Base-by-base conservation (phyloP, 169 alveolate species). In the Plasmodium inui region DNA sequence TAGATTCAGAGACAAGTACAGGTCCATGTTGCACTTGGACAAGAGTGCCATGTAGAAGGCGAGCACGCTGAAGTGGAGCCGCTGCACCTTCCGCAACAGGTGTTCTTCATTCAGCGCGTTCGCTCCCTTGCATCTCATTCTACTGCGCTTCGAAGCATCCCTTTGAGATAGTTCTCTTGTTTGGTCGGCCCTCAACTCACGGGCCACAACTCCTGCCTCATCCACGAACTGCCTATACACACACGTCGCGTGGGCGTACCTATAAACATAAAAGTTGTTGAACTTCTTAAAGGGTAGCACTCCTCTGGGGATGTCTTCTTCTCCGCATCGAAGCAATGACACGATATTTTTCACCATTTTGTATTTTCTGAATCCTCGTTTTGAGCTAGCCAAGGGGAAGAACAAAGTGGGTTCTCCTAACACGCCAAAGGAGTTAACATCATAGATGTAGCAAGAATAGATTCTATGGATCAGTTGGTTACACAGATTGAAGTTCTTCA, bases 401-500 rank as follows among this genome's bases (percentile, higher is more conserved):
- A 78, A 88, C 82, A 88, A 61, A 12, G 46, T 53, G 7, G 86
- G 55, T 39, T 88, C 94, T 17, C 70, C 67, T 76, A 88, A 32
- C 3, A 72, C 55, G 32, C n/a, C 57, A 26, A 88, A 88, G 10
- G 88, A 1, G 39, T 88, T 88, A 6, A 88, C 46, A 39, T 88
- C 30, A 17, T 88, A 88, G 71, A 34, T 39, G 72, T 76, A 76
- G 72, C 83, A 88, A 6, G 94, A 78, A 78, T 9, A 55, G 30
- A 88, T 88, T 57, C 88, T 76, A 55, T 88, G 94, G 37, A 88
- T 88, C 30, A 88, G 82, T 12, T 78, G 28, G 70, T 88, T 88
- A 22, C 94, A 76, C 39, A 88, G 10, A 32, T 88, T 88, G n/a
- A 34, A 78, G 44, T 88, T 88, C 71, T 76, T 55, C 70, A 57